phyloP scores from a whole-genome alignment of 345 rosid species.

The Laguncularia racemosa region DNA sequence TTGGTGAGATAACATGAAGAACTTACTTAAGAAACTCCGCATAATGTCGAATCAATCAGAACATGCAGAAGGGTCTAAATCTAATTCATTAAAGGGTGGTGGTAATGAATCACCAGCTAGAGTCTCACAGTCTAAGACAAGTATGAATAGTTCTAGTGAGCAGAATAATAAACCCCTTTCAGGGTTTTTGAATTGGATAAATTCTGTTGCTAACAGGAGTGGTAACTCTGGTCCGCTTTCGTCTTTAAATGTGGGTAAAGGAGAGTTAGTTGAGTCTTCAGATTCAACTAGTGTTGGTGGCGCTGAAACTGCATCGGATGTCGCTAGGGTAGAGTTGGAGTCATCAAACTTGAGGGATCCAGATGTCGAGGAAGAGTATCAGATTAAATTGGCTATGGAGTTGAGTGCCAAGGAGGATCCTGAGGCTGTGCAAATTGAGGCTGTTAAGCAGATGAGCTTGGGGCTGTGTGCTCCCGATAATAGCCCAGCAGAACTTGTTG shows the following conservation, averaged over 20 bases:
- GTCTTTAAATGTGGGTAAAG: constrained; percentile 44
- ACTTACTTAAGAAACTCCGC: constrained; percentile 83
- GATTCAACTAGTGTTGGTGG: constrained; percentile 35
- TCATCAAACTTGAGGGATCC: constrained; percentile 61
- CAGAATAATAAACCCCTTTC: constrained; percentile 48
- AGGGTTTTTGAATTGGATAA: constrained; percentile 76
- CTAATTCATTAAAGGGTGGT: constrained; percentile 47
- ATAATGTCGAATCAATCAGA: constrained; percentile 54
- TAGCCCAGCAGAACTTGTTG: constrained; percentile 88
- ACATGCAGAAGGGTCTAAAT: constrained; percentile 48
- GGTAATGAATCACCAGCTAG: constrained; percentile 42
- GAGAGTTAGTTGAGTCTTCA: constrained; percentile 37
- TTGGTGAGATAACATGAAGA: constrained; percentile 57
- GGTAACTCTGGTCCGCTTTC: constrained; percentile 46
- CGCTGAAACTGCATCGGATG: constrained; percentile 18
- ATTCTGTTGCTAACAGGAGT: constrained; percentile 57
- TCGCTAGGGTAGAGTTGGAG: constrained; percentile 43
- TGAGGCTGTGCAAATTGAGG: constrained; percentile 96
- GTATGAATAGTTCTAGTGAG: constrained; percentile 27
- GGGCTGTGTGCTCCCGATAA: constrained; percentile 69
- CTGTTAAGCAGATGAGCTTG: constrained; percentile 88
- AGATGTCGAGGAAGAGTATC: constrained; percentile 80
- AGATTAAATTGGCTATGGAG: constrained; percentile 86
- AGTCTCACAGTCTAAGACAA: constrained; percentile 25
- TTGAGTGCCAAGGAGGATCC: constrained; percentile 97